phyloP scores from a whole-genome alignment of 371 early-diverging fungal genomes.

The Mucor sp. region DNA sequence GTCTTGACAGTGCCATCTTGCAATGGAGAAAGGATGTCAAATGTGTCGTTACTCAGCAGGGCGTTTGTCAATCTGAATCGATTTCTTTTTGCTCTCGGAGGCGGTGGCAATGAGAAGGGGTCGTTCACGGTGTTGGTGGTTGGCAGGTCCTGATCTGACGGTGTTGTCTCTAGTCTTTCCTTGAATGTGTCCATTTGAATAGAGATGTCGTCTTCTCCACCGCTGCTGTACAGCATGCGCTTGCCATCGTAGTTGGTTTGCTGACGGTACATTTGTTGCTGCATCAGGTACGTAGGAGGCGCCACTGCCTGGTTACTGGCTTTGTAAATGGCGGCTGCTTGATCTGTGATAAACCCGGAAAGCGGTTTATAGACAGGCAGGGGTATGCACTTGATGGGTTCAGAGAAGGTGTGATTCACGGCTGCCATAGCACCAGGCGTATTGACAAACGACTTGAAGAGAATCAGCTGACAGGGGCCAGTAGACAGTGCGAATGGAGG shows the following conservation, averaged over 20 bases:
- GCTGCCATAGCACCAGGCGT: slow-evolving; percentile 35
- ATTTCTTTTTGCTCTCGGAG: slow-evolving; percentile 31
- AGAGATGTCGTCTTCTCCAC: slow-evolving; percentile 7
- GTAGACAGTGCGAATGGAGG: slow-evolving; percentile 38
- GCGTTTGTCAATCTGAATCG: slow-evolving; percentile 16
- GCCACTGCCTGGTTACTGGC: not conserved
- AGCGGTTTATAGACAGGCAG: slow-evolving; percentile 27
- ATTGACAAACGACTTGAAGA: slow-evolving; percentile 36
- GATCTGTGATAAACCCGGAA: slow-evolving; percentile 32
- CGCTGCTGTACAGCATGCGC: not conserved
- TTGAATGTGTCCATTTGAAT: slow-evolving; percentile 6
- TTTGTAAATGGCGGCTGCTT: slow-evolving; percentile 30
- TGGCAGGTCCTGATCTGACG: not conserved
- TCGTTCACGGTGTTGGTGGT: not conserved
- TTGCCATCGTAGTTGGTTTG: slow-evolving; percentile 7
- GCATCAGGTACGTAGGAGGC: slow-evolving; percentile 14
- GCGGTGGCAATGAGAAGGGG: slow-evolving; percentile 27
- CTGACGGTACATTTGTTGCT: slow-evolving; percentile 28
- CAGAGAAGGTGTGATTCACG: slow-evolving; percentile 38
- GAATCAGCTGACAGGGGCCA: slow-evolving; percentile 38
- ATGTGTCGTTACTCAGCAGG: not conserved
- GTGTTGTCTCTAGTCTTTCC: not conserved
- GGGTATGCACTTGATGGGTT: slow-evolving; percentile 39
- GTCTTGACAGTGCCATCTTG: not conserved
- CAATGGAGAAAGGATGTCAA: not conserved